These are phyloP conservation scores for Ambrosia trifida DNA, from an alignment of 129 eudicot species.

Conservation along the genomic window DNA sequence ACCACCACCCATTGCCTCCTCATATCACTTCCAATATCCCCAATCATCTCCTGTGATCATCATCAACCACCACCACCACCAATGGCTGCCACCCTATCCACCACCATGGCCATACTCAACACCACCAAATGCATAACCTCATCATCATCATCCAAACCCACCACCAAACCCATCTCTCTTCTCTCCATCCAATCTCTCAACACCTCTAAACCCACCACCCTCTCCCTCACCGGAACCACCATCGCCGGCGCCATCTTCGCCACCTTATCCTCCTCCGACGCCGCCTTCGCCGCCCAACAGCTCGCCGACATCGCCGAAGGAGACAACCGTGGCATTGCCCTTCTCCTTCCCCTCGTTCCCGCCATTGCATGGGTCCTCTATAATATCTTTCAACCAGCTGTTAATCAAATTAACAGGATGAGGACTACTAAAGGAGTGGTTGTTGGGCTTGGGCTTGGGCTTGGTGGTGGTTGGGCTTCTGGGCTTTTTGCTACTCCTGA, in stretches of 20 bases:
- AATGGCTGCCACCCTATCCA: slow-evolving; percentile 79
- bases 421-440: slow-evolving; percentile 56
- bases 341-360: slow-evolving; percentile 69
- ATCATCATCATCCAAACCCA: slow-evolving; percentile 46
- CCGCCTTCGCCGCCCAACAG: slow-evolving; percentile 88
- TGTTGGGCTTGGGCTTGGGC: slow-evolving; percentile 76
- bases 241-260: slow-evolving; percentile 81
- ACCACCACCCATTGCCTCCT: slow-evolving; percentile 44
- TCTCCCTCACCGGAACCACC: slow-evolving; percentile 55
- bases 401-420: slow-evolving; percentile 83
- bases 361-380: slow-evolving; percentile 84
- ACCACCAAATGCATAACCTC: slow-evolving; percentile 58
- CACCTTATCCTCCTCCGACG: slow-evolving; percentile 59
- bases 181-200: slow-evolving; percentile 35
- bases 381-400: slow-evolving; percentile 85
- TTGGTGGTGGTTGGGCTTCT: slow-evolving; percentile 68
- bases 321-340: slow-evolving; percentile 85
- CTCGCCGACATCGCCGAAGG: slow-evolving; percentile 78
- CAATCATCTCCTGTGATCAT: background rate
- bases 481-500: slow-evolving; percentile 52
- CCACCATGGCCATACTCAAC: slow-evolving; percentile 72
- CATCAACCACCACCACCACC: slow-evolving; percentile 18
- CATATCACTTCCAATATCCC: slow-evolving; percentile 38
- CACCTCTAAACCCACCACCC: slow-evolving; percentile 31
- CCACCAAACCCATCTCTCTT: slow-evolving; percentile 24